Evolutionary conservation across 257 asterid species (phyloP), one percentile per base, ranked within the genome.

Genomic region (Scutellaria baicalensis): DNA sequence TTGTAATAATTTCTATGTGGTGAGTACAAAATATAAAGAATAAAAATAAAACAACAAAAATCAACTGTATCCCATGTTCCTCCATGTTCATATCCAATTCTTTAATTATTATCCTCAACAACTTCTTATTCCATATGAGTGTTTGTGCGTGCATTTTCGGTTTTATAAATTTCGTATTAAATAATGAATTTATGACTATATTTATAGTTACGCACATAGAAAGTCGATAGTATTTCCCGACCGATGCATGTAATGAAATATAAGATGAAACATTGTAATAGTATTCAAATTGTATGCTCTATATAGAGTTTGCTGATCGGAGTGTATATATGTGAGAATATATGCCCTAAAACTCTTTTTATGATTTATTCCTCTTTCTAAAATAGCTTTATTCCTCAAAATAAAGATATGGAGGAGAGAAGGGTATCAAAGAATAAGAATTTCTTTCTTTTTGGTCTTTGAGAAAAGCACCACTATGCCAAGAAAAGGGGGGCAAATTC

Each of bases 371-470:
- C 66, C 52, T 71, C 66, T 77, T 74, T 70, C 5, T 40, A 74
- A 60, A 56, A 1, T 17, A 66, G 51, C 85, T 77, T 77, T 81
- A 81, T 81, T 81, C 85, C 74, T 70, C 64, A 51, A 65, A 72
- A 62, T 70, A 74, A 70, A 81, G 77, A 74, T 35, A 55, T 67
- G 82, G 80, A 59, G 73, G 82, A 77, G 69, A 68, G 61, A 52
- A 81, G 70, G 71, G 82, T 36, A 81, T 81, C 78, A 71, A 77
- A 55, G 83, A 81, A 75, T 77, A 77, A 77, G 71, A 80, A 77
- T 57, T 77, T 55, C 38, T 75, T 60, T 18, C 20, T 62, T 58
- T 49, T 62, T 56, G 9, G 59, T 52, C 69, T 71, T 60, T 74
- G 71, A 21, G 14, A 70, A 77, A 77, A 74, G 78, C 56, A 70